These are phyloP conservation scores for Microdochium paspali DNA, from an alignment of 2,329 filamentous ascomycete genomes.

Conservation along the genomic window DNA sequence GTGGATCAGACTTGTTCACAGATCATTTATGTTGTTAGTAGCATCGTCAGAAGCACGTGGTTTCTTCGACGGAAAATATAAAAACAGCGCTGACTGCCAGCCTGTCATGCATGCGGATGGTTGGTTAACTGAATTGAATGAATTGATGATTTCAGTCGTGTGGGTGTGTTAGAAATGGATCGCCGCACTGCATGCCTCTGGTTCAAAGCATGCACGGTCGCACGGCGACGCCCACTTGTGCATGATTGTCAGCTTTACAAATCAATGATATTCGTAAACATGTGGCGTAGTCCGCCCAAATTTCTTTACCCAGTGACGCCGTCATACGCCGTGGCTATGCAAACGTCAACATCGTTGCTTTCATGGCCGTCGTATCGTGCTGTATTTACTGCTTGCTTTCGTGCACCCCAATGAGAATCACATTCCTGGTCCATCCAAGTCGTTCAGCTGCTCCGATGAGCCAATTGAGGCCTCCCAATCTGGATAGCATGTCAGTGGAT, in stretches of 20 bases:
- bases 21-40: too few species aligned
- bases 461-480: slow-evolving; percentile 46
- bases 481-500: slow-evolving; percentile 10
- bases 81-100: too few species aligned
- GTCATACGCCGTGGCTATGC: neutral
- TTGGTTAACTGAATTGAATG: too few species aligned
- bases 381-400: slow-evolving; percentile 21
- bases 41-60: too few species aligned
- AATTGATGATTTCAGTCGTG: too few species aligned
- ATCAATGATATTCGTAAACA: neutral
- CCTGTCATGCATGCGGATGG: too few species aligned
- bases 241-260: neutral
- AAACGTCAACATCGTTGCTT: neutral
- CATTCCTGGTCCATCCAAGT: slow-evolving; percentile 34
- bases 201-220: neutral
- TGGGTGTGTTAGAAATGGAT: neutral
- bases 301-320: neutral
- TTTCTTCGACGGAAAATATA: too few species aligned
- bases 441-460: slow-evolving; percentile 46
- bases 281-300: neutral
- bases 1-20: too few species aligned
- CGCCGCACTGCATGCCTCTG: neutral
- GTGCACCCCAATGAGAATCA: slow-evolving; percentile 29
- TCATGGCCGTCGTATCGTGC: slow-evolving; percentile 7
- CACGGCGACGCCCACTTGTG: neutral